Base-by-base conservation (phyloP, 2,329 filamentous ascomycete species). In the Dothistroma septosporum region DNA sequence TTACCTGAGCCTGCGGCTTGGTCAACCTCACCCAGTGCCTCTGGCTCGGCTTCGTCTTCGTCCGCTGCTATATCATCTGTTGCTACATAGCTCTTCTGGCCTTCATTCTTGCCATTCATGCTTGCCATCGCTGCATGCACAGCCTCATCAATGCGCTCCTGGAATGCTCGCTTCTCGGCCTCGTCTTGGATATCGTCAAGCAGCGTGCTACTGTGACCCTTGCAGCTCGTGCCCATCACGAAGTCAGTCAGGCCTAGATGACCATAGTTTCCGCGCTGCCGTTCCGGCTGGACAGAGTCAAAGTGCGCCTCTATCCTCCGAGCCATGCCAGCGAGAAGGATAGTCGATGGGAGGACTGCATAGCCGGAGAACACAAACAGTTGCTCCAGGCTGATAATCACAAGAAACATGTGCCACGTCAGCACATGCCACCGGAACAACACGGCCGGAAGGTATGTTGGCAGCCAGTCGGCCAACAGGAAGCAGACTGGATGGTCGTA, bases 351-450 rank as follows among this genome's bases (percentile, higher is more conserved):
- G 57, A 86, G 74, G 7, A 85, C 76, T 16, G 80, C 83, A 74
- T 91, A 92, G 0, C 88, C 88, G 0, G 85, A 89, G 74, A 85
- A 85, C 31, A 85, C 78, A 53, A 90, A 76, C 0, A 85, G 85
- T 65, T 90, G 87, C 65, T 91, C 86, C 0, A 86, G 69, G 2
- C 87, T 88, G 63, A 83, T 82, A 28, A 91, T 70, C 10, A 53
- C 80, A 16, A 86, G 77, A 64, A 90, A 83, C 11, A 89, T 69
- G 59, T 90, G 81, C 76, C 87, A 91, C 0, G 87, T 90, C n/a
- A 91, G 78, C 4, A 91, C 80, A 72, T 92, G 89, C 37, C 87
- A 85, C 9, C 86, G 85, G 46, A 90, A 79, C n/a, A 83, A 65
- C 21, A 86, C 75, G 1, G 87, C 83, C 0, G 89, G 86, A 0